Evolutionary conservation across 495 filamentous ascomycete species (phyloP), one percentile per base, ranked within the genome.

Genomic region (Trichocladium uniseriatum): DNA sequence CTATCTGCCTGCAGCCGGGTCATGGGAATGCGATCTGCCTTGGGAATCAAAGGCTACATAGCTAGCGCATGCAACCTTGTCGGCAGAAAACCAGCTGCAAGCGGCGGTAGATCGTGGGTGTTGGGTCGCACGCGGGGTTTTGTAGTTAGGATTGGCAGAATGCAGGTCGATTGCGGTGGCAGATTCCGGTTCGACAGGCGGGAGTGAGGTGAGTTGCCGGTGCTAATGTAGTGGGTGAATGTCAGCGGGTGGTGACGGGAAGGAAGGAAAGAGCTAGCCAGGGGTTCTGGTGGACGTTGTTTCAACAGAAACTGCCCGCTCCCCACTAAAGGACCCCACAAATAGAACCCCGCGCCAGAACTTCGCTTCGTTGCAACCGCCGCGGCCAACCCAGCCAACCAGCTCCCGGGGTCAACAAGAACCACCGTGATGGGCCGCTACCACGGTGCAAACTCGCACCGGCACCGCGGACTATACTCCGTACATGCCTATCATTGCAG

Each of bases 331-430:
- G 29, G 15, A 54, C 51, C 51, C 54, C 45, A 54, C 51, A 53
- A 32, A 5, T 45, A 43, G 29, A 50, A 54, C 58, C 57, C 54
- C 49, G 52, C 54, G 51, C 43, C 52, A 52, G 56, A 59, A 2
- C 31, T 32, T 32, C 31, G 27, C 31, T 32, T 32, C 31, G 11
- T 3, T 48, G 38, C 28, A 45, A 21, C 28, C 48, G 35, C n/a
- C 21, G 20, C 34, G 20, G 38, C 48, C 51, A 43, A 43, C 51
- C 22, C 28, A 39, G 38, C 43, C 40, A 35, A 11, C 31, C 31
- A 32, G 5, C 24, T 4, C 24, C 24, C 24, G n/a, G n/a, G n/a
- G n/a, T n/a, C n/a, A 27, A 4, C 24, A 27, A 27, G 4, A 3
- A 27, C 24, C 24, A 27, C 24, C 8, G n/a, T n/a, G n/a, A n/a